A percentile compares a stretch with the other conserved stretches of the same genome.
phyloP scores from a whole-genome alignment of 305 asterid species.

The Fraxinus sp. region DNA sequence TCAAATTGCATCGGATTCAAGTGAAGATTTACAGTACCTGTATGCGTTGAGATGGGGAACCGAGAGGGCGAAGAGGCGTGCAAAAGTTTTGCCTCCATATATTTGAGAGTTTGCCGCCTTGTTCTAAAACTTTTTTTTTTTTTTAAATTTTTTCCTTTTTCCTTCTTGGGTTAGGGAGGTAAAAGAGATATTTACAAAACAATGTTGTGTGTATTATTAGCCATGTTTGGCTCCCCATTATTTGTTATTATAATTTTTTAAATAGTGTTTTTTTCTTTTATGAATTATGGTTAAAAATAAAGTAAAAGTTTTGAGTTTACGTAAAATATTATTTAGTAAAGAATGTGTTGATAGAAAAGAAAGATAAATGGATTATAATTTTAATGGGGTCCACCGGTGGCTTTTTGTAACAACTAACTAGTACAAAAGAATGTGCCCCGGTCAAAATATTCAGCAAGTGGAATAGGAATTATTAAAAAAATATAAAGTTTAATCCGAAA shows the following conservation, averaged over 20 bases:
- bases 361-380: no score
- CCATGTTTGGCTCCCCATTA: not conserved
- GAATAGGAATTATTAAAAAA: not conserved
- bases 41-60: not conserved
- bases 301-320: no score
- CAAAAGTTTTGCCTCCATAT: slow-evolving; percentile 1
- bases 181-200: not conserved
- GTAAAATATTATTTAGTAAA: no score
- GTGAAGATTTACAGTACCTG: not conserved
- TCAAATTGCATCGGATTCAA: not conserved
- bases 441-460: not conserved
- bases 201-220: not conserved
- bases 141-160: not conserved
- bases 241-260: not conserved
- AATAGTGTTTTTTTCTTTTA: no score
- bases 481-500: not conserved
- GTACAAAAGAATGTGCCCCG: not conserved
- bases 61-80: not conserved
- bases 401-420: not conserved
- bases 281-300: not conserved
- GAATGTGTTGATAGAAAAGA: not conserved
- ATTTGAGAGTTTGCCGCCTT: slow-evolving; percentile 14
- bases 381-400: no score
- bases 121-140: not conserved
- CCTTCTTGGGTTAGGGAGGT: not conserved